A percentile compares a stretch with the other conserved stretches of the same genome.
Conservation (phyloP, 2,329 filamentous ascomycete species). For the Pseudocercospora macadamiae region DNA sequence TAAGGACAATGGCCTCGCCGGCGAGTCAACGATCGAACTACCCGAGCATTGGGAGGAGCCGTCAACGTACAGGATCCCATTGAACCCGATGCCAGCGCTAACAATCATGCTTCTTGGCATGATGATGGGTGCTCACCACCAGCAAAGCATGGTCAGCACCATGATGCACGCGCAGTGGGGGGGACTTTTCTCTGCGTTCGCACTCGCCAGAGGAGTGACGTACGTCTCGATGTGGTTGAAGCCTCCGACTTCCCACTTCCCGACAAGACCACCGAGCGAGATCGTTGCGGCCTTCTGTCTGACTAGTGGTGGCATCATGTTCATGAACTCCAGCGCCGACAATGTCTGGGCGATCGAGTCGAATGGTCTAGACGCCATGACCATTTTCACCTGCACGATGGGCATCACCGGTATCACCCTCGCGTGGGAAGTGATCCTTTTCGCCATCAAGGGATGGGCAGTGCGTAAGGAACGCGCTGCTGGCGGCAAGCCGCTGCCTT, state of each 20-base stretch:
- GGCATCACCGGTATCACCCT: conserved; percentile 81
- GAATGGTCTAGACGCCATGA: conserved; percentile 84
- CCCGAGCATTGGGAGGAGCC: conserved; percentile 61
- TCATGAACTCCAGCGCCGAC: conserved; percentile 86
- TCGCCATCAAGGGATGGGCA: conserved; percentile 89
- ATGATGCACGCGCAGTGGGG: conserved; percentile 98
- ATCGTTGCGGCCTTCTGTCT: conserved; percentile 85
- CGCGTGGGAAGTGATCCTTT: conserved; percentile 76
- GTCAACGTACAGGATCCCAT: conserved; percentile 70
- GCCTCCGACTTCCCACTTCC: conserved; percentile 77
- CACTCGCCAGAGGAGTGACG: conserved; percentile 75
- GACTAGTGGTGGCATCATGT: conserved; percentile 83
- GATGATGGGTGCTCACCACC: conserved; percentile 95
- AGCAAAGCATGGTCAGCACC: conserved; percentile 77
- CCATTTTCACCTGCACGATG: conserved; percentile 86
- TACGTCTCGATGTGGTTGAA: conserved; percentile 80
- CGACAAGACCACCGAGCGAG: conserved; percentile 86
- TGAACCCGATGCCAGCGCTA: conserved; percentile 86
- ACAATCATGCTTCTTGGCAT: conserved; percentile 85
- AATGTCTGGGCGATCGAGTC: conserved; percentile 76
- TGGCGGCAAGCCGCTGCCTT: conserved; percentile 15
- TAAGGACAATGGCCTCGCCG: conserved; percentile 35
- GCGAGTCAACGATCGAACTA: conserved; percentile 12
- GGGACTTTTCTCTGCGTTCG: conserved; percentile 76
- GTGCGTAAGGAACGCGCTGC: conserved; percentile 40